Evolutionary conservation across 2,329 filamentous ascomycete species (phyloP), one percentile per base, ranked within the genome.

Genomic region (Diplocarpon mali): DNA sequence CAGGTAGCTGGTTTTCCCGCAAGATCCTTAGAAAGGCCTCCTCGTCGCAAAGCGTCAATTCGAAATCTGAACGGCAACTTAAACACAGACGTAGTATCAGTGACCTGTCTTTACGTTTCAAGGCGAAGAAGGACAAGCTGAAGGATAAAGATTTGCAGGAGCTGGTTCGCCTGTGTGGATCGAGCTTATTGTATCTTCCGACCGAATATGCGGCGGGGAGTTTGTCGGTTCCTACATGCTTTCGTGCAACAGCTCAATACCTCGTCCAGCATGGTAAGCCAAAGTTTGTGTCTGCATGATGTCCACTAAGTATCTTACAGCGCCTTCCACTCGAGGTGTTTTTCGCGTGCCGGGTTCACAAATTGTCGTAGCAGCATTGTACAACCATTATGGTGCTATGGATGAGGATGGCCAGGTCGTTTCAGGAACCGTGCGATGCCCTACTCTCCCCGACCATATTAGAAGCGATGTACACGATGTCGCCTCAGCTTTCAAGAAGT

Each of bases 181-280:
- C 75, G 57, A 80, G 76, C 57, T 62, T 74, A 27, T 63, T 84
- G 38, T 75, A 78, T 53, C 64, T 84, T 8, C 78, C 78, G 1
- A 52, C 66, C 2, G 76, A 78, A 42, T 75, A 80, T 53, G 67
- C 76, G 3, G 70, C 76, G 1, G 68, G 71, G 14, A 70, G 71
- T 17, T 62, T 84, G 20, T 63, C 73, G 14, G 62, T 84, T 27
- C 80, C 80, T 8, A 82, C 79, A 3, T 81, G 79, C 52, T 68
- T 84, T 39, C 75, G 79, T 36, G 79, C 80, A 9, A 78, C 75
- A 8, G 77, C 74, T n/a, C 75, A 82, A 51, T 71, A 77, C 57
- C 67, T 84, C 9, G 67, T 77, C 2, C 73, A 80, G 38, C 64
- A 81, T 59, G 73, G 75, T 76, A 57, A 57, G 67, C 46, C n/a